These are phyloP conservation scores for Pseudogymnoascus sp. DNA, from an alignment of 2,329 filamentous ascomycete species.

Conservation along the genomic window DNA sequence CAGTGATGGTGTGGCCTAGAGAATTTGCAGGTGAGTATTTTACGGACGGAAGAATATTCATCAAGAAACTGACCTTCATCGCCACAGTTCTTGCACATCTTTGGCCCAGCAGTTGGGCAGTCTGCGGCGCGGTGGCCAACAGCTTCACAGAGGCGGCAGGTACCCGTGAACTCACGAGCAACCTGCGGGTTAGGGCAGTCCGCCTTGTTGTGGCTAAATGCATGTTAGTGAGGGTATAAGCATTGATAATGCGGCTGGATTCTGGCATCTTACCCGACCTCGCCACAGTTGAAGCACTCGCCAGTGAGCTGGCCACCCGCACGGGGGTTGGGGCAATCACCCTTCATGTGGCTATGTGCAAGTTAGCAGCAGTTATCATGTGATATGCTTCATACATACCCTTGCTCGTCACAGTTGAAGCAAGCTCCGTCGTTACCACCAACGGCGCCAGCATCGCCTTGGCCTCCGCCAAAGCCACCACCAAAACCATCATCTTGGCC, in stretches of 20 bases:
- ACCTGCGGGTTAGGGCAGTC: constrained; percentile 51
- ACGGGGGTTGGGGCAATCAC: constrained; percentile 22
- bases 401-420: constrained; percentile 51
- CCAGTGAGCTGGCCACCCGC: constrained; percentile 19
- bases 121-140: constrained; percentile 49
- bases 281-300: constrained; percentile 46
- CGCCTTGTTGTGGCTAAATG: constrained; percentile 48
- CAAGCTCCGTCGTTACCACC: constrained; percentile 39
- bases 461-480: constrained; percentile 11
- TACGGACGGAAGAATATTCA: neutral
- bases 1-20: constrained; percentile 44
- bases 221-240: constrained; percentile 12
- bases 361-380: neutral
- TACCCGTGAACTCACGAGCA: constrained; percentile 40
- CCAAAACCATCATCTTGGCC: constrained; percentile 12
- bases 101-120: constrained; percentile 51
- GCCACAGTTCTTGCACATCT: constrained; percentile 52
- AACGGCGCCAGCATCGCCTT: constrained; percentile 13
- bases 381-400: constrained; percentile 28
- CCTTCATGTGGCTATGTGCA: constrained; percentile 15
- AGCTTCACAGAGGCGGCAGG: constrained; percentile 48
- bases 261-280: constrained; percentile 43
- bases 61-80: constrained; percentile 41
- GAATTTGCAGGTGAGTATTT: neutral
- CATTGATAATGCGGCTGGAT: constrained; percentile 28